phyloP scores from a whole-genome alignment of 2,329 filamentous ascomycete genomes.

The Elsinoe ampelina region DNA sequence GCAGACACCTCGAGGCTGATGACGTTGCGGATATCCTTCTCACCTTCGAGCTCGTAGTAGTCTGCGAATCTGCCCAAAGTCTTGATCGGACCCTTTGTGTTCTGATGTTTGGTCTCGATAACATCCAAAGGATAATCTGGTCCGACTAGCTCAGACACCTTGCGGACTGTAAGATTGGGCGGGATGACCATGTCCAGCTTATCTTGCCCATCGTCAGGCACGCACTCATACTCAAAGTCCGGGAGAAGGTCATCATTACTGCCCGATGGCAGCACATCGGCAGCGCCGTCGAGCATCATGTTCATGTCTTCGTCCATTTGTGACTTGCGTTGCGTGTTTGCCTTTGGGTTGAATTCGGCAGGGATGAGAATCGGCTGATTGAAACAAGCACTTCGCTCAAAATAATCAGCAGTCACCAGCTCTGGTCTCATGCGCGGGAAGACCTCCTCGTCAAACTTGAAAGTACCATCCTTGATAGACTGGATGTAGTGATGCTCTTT shows the following conservation, averaged over 20 bases:
- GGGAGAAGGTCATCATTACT: conserved; percentile 18
- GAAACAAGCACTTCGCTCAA: conserved; percentile 55
- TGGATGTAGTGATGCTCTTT: conserved; percentile 60
- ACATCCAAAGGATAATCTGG: conserved; percentile 54
- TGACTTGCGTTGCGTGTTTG: conserved; percentile 26
- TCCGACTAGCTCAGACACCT: conserved; percentile 55
- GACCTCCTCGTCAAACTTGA: conserved; percentile 50
- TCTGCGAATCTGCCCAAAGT: conserved; percentile 58
- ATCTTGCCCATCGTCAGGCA: conserved; percentile 54
- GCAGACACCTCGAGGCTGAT: conserved; percentile 61
- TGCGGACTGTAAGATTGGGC: conserved; percentile 51
- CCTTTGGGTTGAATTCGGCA: conserved; percentile 49
- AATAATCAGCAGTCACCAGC: conserved; percentile 52
- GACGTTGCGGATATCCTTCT: conserved; percentile 57
- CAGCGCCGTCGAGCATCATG: conserved; percentile 6
- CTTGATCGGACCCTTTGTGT: conserved; percentile 56
- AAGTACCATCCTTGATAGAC: conserved; percentile 55
- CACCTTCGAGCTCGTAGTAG: conserved; percentile 54
- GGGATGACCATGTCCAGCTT: conserved; percentile 60
- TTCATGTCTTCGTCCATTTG: neutral
- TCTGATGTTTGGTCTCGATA: conserved; percentile 61
- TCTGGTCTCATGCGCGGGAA: conserved; percentile 57
- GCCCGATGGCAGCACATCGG: conserved; percentile 18
- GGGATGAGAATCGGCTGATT: conserved; percentile 59
- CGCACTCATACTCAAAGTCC: conserved; percentile 41